Evolutionary conservation across 345 rosid species (phyloP).

Genomic region (Moricandia moricandioides): DNA sequence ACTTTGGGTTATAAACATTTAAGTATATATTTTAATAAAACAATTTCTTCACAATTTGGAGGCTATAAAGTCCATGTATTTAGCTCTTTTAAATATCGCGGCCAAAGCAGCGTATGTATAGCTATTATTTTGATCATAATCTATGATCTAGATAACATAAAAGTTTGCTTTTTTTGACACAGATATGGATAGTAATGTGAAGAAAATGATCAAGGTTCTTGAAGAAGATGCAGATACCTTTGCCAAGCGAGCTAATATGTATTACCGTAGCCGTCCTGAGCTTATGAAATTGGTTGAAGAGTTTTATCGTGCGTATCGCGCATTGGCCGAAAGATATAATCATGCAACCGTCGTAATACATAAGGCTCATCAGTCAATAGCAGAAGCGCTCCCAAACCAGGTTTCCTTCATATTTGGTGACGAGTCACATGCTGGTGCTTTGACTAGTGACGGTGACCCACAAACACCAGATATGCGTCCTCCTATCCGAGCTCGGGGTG

Average conservation of each 20-base stretch:
- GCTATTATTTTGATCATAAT: not conserved
- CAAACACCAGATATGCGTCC: slow-evolving; percentile 62
- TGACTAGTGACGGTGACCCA: slow-evolving; percentile 52
- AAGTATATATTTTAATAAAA: not conserved
- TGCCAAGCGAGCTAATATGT: slow-evolving; percentile 96
- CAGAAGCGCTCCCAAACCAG: slow-evolving; percentile 87
- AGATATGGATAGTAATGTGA: slow-evolving; percentile 94
- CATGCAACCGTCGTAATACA: slow-evolving; percentile 90
- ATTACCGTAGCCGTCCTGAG: slow-evolving; percentile 91
- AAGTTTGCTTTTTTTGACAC: slow-evolving; percentile 18
- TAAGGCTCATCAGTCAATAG: slow-evolving; percentile 81
- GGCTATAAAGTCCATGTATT: too few species aligned
- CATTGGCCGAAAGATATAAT: slow-evolving; percentile 93
- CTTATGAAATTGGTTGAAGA: slow-evolving; percentile 93
- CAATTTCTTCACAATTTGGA: too few species aligned
- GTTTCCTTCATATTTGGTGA: slow-evolving; percentile 56
- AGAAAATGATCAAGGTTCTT: slow-evolving; percentile 88
- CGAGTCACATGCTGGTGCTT: slow-evolving; percentile 52
- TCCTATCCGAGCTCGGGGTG: slow-evolving; percentile 38
- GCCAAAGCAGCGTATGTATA: not conserved
- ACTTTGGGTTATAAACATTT: too few species aligned
- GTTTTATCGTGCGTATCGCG: slow-evolving; percentile 92
- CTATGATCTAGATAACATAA: not conserved
- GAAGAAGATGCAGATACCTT: slow-evolving; percentile 99
- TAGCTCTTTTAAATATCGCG: too few species aligned